Base-by-base conservation (phyloP, 2,329 filamentous ascomycete genomes). In the Talaromyces islandicus region DNA sequence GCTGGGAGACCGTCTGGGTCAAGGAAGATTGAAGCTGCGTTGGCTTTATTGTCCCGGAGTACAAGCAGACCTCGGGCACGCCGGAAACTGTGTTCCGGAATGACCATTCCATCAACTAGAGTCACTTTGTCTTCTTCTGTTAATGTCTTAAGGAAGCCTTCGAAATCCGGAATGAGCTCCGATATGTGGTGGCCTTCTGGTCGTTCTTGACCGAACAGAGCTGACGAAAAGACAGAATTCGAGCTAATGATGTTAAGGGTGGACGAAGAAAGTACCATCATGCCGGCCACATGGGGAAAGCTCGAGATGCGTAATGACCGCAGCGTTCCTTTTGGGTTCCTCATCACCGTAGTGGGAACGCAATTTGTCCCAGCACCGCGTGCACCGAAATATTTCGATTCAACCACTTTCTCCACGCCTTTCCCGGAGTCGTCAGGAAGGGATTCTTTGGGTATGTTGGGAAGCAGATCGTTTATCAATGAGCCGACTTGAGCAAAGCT, bases 231-330 rank as follows among this genome's bases (percentile, higher is more conserved):
- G 21, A 95, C 93, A 3, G 91, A 90, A 73, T 99, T 99, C 9
- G 92, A 94, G 76, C 92, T 97, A 70, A 90, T 90, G 68, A 99
- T 89, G 55, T 85, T 85, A 64, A 97, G 81, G 0, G 83, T 86
- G 30, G 86, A 79, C 1, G 93, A 88, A n/a, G 90, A 88, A 12
- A 99, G 81, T 9, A 99, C 92, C 70, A 99, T 87, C 69, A 99
- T 97, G 54, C 94, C 94, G 59, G 94, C 94, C 75, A 99, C 97
- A 71, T 99, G 93, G 17, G 94, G 94, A 65, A 97, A 96, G 70
- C 92, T 96, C 17, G 93, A 96, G 50, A 99, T 85, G 56, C 91
- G 87, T 64, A 99, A 83, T 65, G 90, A 87, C 32, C 56, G 53
- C 19, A 85, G 83, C 66, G 87, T 81, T 48, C 84, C 86, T 4